Percentiles rank a stretch among this genome's conserved stretches.
phyloP scores from a whole-genome alignment of 2,329 filamentous ascomycete species.

The Calonectria hongkongensis region DNA sequence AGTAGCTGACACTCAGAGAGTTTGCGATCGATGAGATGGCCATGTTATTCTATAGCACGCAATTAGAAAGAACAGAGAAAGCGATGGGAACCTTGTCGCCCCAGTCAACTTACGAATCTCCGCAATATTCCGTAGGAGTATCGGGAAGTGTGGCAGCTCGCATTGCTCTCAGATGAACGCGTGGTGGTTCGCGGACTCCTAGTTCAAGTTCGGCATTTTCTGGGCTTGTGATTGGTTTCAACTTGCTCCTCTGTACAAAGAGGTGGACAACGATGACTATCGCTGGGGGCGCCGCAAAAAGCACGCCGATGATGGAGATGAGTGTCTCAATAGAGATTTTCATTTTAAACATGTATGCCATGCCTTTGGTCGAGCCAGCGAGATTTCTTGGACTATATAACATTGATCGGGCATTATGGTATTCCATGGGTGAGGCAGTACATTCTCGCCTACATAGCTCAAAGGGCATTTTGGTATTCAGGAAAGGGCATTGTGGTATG shows the following conservation, averaged over 20 bases:
- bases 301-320: neutral
- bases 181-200: neutral
- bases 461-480: conserved; percentile 7
- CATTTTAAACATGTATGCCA: neutral
- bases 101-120: neutral
- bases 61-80: neutral
- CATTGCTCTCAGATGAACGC: neutral
- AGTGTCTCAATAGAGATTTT: neutral
- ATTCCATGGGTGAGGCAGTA: neutral
- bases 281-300: neutral
- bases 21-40: neutral
- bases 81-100: neutral
- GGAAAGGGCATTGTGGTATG: neutral
- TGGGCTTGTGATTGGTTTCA: neutral
- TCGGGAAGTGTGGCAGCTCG: neutral
- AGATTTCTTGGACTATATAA: neutral
- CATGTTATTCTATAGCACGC: neutral
- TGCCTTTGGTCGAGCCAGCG: neutral
- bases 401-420: neutral
- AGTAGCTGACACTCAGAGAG: neutral
- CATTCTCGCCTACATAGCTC: neutral
- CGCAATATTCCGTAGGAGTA: neutral
- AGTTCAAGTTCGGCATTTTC: neutral
- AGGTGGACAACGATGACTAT: neutral
- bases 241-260: neutral